These are phyloP conservation scores for Claviceps paspali DNA, from an alignment of 2,329 filamentous ascomycete genomes.

Conservation along the genomic window DNA sequence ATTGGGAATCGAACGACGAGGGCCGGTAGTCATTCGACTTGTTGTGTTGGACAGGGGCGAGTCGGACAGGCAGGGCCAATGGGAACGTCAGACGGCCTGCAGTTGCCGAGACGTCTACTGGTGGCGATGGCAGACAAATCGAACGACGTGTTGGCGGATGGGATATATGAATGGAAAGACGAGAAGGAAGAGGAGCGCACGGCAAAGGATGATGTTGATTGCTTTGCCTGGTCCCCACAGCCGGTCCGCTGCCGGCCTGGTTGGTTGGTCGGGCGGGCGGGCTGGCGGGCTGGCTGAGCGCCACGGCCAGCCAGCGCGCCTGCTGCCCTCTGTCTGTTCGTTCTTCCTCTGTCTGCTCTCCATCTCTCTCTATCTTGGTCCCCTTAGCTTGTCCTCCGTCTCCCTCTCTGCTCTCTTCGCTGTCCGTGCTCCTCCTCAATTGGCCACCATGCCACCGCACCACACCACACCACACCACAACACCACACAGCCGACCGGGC, in stretches of 20 bases:
- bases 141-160: not conserved
- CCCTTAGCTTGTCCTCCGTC: too few species aligned
- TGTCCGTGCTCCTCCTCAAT: too few species aligned
- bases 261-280: too few species aligned
- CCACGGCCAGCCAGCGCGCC: not conserved
- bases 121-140: slow-evolving; percentile 2
- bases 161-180: not conserved
- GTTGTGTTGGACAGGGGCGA: slow-evolving; percentile 3
- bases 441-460: too few species aligned
- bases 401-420: too few species aligned
- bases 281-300: not conserved
- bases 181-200: not conserved
- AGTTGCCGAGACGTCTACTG: slow-evolving; percentile 2
- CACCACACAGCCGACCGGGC: too few species aligned
- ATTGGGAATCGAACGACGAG: slow-evolving; percentile 6
- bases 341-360: too few species aligned
- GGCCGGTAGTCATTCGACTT: slow-evolving; percentile 5
- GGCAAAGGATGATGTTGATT: not conserved
- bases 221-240: not conserved
- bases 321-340: too few species aligned
- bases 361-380: too few species aligned
- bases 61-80: slow-evolving; percentile 4
- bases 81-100: slow-evolving; percentile 1
- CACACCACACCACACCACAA: too few species aligned
- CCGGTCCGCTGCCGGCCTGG: not conserved